phyloP scores from a whole-genome alignment of 2,329 filamentous ascomycete genomes.

The Cytospora leucostoma region DNA sequence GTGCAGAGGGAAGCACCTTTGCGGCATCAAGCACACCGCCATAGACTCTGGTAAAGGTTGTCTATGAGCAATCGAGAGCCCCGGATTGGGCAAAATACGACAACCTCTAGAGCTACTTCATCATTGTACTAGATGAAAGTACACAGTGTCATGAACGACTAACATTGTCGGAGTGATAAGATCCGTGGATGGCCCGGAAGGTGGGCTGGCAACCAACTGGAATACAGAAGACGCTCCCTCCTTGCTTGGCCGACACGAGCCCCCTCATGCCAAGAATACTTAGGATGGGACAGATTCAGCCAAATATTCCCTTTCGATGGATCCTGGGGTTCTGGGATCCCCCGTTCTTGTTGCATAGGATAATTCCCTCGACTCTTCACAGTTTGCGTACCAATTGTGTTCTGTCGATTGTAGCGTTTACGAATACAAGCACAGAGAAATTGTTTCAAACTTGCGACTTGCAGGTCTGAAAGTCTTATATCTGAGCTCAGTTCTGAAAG shows the following conservation, averaged over 20 bases:
- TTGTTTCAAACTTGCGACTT: background rate
- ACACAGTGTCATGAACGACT: background rate
- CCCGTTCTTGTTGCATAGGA: background rate
- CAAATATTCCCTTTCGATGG: rapidly evolving
- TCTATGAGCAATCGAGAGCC: background rate
- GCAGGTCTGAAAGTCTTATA: background rate
- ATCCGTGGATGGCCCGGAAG: background rate
- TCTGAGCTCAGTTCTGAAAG: background rate
- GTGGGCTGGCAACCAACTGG: background rate
- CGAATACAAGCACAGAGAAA: background rate
- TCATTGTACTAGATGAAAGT: background rate
- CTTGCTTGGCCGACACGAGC: background rate
- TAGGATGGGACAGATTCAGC: background rate
- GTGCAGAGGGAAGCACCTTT: background rate
- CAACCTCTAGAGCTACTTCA: background rate
- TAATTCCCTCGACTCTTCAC: background rate
- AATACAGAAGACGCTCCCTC: background rate
- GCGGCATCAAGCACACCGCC: background rate
- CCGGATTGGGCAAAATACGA: background rate
- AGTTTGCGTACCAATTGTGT: background rate
- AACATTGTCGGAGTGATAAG: background rate
- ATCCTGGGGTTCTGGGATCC: background rate
- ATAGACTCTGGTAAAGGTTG: background rate
- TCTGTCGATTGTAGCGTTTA: background rate
- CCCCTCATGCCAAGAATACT: background rate